Base-by-base conservation (phyloP, 2,329 filamentous ascomycete species). In the Aspergillus versicolor region DNA sequence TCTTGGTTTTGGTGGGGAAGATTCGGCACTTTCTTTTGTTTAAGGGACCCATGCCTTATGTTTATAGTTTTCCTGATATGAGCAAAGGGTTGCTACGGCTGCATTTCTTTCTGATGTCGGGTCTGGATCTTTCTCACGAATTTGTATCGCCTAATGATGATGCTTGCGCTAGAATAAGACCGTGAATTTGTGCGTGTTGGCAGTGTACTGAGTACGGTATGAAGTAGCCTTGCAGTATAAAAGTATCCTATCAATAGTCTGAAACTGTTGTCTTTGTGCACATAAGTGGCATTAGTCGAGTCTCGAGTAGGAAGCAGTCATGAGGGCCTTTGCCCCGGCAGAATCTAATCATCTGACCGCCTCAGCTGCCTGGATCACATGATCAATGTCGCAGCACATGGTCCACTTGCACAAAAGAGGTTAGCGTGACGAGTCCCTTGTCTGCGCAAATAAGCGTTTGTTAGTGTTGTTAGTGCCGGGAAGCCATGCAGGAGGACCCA, bases 141-240 rank as follows among this genome's bases (percentile, higher is more conserved):
- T 64, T 64, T 65, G 63, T 65, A 65, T 63, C 54, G 59, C 57
- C 58, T 65, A 65, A 65, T 63, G 63, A 65, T 63, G 55, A 61
- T 58, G 53, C 47, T 60, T 60, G 45, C 38, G 49, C 52, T 62
- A 61, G 58, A 61, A 58, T 62, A 62, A 48, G 51, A 38, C 32
- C 40, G 43, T 30, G 46, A 41, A 54, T 52, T 51, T 37, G 34
- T 37, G 12, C 34, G 54, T 38, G 13, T 40, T 52, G 55, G 21
- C 37, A 46, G 54, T 54, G 44, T 58, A 56, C 57, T 30, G 24
- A 57, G 47, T 52, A 57, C 27, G 9, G 27, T 30, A 30, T 30
- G 27, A 30, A 30, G 22, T 45, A 27, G 34, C 13, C 19, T 32
- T 45, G 27, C 27, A 45, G 8, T 17, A 27, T 17, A 30, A n/a